Percentiles rank a stretch among this genome's conserved stretches.
phyloP scores from a whole-genome alignment of 331 rosid genomes.

The Spiraea crenata region DNA sequence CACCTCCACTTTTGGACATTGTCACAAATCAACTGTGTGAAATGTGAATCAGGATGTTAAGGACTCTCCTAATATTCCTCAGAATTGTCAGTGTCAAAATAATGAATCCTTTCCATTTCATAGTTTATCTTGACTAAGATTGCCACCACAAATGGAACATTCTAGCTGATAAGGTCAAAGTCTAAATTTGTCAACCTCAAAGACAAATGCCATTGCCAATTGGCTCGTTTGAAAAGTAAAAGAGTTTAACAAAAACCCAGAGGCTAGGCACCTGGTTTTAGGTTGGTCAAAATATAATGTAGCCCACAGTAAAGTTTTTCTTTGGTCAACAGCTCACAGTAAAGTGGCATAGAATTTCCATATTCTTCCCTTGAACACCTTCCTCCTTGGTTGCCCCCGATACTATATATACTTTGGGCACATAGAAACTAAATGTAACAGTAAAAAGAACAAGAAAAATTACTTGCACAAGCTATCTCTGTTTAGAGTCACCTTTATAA shows the following conservation, averaged over 20 bases:
- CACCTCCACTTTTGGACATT: too few relatives aligned
- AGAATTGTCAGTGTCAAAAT: too few relatives aligned
- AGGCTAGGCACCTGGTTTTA: conserved; percentile 61
- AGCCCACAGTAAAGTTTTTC: conserved; percentile 39
- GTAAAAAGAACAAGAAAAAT: conserved; percentile 8
- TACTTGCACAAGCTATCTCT: neutral
- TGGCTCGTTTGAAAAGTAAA: neutral
- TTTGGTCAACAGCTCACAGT: conserved; percentile 38
- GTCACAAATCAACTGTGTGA: too few relatives aligned
- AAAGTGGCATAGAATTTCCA: neutral
- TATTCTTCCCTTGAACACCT: neutral
- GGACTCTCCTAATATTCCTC: too few relatives aligned
- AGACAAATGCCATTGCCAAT: neutral
- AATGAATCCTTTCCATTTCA: neutral
- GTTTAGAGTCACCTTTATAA: neutral
- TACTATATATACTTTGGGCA: conserved; percentile 31
- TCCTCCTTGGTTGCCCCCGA: neutral
- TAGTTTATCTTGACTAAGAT: neutral
- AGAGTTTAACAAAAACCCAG: conserved; percentile 29
- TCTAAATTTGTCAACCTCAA: conserved; percentile 1
- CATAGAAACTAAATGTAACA: conserved; percentile 7
- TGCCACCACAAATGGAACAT: conserved; percentile 9
- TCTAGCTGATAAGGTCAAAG: conserved; percentile 4
- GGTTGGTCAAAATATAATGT: conserved; percentile 24
- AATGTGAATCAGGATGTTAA: too few relatives aligned